Percentiles rank a stretch among this genome's conserved stretches.
phyloP scores from a whole-genome alignment of 1,284 basidiomycete species.

The Apiotrichum mycotoxinovorans region DNA sequence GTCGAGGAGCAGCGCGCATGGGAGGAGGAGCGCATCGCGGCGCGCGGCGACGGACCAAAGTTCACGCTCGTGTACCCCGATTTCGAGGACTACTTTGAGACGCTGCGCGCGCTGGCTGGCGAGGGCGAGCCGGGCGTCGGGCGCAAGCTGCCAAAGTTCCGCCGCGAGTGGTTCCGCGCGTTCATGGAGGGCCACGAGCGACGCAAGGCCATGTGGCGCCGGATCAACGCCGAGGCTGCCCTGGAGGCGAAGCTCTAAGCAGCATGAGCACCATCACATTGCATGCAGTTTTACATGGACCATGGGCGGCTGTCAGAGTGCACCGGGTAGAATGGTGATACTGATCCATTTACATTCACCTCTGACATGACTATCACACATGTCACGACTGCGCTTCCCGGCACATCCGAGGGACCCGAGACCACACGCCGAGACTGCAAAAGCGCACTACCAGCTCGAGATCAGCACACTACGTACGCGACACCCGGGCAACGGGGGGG shows the following conservation, averaged over 20 bases:
- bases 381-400: too few relatives aligned
- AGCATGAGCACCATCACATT: too few relatives aligned
- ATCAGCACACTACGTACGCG: too few relatives aligned
- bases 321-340: too few relatives aligned
- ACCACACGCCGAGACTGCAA: too few relatives aligned
- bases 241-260: not conserved
- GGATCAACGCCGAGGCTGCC: constrained; percentile 3
- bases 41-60: constrained; percentile 5
- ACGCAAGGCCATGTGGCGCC: constrained; percentile 10
- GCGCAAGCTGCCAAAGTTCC: constrained; percentile 6
- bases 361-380: too few relatives aligned
- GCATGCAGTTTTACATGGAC: too few relatives aligned
- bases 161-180: constrained; percentile 6
- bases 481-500: too few relatives aligned
- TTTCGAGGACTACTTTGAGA: constrained; percentile 16
- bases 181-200: constrained; percentile 12
- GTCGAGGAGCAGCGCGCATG: constrained; percentile 1
- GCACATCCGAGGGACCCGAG: too few relatives aligned
- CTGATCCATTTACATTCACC: too few relatives aligned
- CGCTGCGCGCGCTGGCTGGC: constrained; percentile 2
- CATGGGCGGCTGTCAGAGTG: too few relatives aligned
- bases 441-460: too few relatives aligned
- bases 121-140: not conserved
- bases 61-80: constrained; percentile 6
- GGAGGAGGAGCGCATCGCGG: constrained; percentile 6